Percentiles rank a stretch among this genome's conserved stretches.
These are phyloP conservation scores for Collybiopsis luxurians DNA, from an alignment of 768 basidiomycete species.

Conservation along the genomic window DNA sequence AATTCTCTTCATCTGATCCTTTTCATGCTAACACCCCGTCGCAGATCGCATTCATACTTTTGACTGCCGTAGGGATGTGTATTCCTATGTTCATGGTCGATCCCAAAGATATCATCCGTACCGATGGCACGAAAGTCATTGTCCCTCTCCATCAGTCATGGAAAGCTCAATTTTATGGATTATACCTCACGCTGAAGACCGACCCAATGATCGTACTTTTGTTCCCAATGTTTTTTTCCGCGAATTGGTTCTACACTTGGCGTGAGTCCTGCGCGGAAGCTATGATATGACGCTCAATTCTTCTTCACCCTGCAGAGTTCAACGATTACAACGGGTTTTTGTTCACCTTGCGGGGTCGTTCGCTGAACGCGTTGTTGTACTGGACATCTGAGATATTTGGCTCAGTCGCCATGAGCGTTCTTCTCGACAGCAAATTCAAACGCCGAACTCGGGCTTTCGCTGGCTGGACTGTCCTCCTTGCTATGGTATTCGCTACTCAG, in stretches of 20 bases:
- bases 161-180: slow-evolving; percentile 69
- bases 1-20: too few species aligned
- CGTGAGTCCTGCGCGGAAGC: slow-evolving; percentile 46
- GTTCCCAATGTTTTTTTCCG: slow-evolving; percentile 87
- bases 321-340: slow-evolving; percentile 76
- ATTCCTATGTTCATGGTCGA: slow-evolving; percentile 72
- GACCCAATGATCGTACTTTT: slow-evolving; percentile 73
- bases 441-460: slow-evolving; percentile 71
- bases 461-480: slow-evolving; percentile 62
- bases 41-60: slow-evolving; percentile 72
- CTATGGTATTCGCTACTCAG: slow-evolving; percentile 67
- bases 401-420: slow-evolving; percentile 63
- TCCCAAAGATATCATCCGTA: slow-evolving; percentile 69
- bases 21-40: too few species aligned
- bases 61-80: slow-evolving; percentile 65
- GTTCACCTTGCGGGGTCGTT: slow-evolving; percentile 76
- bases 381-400: slow-evolving; percentile 80
- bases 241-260: slow-evolving; percentile 87
- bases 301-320: slow-evolving; percentile 47
- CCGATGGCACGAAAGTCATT: slow-evolving; percentile 68
- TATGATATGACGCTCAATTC: not conserved
- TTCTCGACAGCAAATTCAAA: slow-evolving; percentile 59
- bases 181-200: slow-evolving; percentile 63
- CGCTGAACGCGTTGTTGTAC: slow-evolving; percentile 76
- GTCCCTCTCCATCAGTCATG: slow-evolving; percentile 69